Evolutionary conservation across 768 basidiomycete genomes (phyloP), one percentile per base, ranked within the genome.

Genomic region (Amanita jacksonii): DNA sequence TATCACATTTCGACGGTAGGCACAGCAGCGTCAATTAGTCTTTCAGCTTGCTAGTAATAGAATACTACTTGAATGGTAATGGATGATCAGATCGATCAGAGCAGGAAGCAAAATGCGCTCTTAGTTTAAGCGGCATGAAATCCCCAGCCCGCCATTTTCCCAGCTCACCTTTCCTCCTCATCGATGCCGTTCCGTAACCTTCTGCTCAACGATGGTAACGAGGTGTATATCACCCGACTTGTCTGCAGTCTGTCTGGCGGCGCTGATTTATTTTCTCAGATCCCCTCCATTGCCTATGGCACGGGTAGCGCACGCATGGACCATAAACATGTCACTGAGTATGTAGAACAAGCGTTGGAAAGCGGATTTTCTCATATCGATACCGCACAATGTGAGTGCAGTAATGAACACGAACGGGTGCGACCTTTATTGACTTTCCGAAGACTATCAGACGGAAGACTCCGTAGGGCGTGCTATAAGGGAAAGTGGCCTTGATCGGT

Each of bases 221-320:
- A 65, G 55, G 67, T 63, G 27, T 24, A 28, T 39, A 18, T n/a
- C 24, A n/a, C 24, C 25, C 32, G 10, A 43, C 30, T 19, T 18
- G n/a, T n/a, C n/a, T n/a, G n/a, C n/a, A n/a, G n/a, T n/a, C n/a
- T n/a, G n/a, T n/a, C n/a, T n/a, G n/a, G n/a, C n/a, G n/a, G n/a
- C n/a, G n/a, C n/a, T n/a, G n/a, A n/a, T n/a, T n/a, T n/a, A n/a
- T 15, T 36, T 20, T 45, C 45, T 20, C 38, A 80, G 76, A 73
- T 83, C 35, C 81, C 81, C 9, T 57, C 61, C 13, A 74, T 84
- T 44, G 80, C 78, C 0, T 81, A 72, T 57, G 80, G 81, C 1
- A 74, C 79, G 0, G 79, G 79, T 5, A 67, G 65, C 23, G 70
- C 62, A 13, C 56, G 62, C 38, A 69, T 65, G 39, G 58, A 57